phyloP scores from a whole-genome alignment of 1,284 basidiomycete genomes.

The Chondrostereum purpureum region DNA sequence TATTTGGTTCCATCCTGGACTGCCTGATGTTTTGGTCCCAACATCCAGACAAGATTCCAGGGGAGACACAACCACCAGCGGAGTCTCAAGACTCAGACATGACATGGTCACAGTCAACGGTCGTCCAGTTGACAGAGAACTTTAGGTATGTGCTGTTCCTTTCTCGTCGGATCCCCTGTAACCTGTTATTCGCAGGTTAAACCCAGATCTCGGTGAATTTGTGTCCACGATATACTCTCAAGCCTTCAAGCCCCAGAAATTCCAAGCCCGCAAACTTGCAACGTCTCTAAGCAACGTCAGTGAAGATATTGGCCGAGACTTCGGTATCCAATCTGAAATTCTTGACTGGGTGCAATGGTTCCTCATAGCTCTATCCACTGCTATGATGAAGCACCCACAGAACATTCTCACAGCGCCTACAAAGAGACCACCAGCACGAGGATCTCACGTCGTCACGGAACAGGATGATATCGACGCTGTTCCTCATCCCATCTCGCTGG shows the following conservation, averaged over 20 bases:
- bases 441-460: too few relatives aligned
- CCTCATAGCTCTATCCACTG: slow-evolving; percentile 30
- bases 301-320: slow-evolving; percentile 14
- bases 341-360: slow-evolving; percentile 24
- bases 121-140: slow-evolving; percentile 43
- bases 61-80: slow-evolving; percentile 10
- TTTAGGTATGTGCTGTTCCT: slow-evolving; percentile 26
- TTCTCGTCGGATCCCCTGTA: background rate
- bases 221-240: slow-evolving; percentile 42
- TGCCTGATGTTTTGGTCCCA: slow-evolving; percentile 29
- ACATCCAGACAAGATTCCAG: slow-evolving; percentile 14
- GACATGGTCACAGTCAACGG: slow-evolving; percentile 23
- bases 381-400: slow-evolving; percentile 33
- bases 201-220: slow-evolving; percentile 43
- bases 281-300: slow-evolving; percentile 24
- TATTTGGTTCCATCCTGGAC: slow-evolving; percentile 44
- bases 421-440: background rate
- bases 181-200: slow-evolving; percentile 26
- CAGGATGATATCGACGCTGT: slow-evolving; percentile 7
- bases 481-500: slow-evolving; percentile 33
- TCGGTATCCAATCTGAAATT: slow-evolving; percentile 19
- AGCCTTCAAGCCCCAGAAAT: slow-evolving; percentile 39
- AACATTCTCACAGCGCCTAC: slow-evolving; percentile 24
- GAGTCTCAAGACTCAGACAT: slow-evolving; percentile 8
- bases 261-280: slow-evolving; percentile 33